Percentiles rank a stretch among this genome's conserved stretches.
Evolutionary conservation across 257 asterid genomes (phyloP).

Genomic region (Leptodermis oblonga): DNA sequence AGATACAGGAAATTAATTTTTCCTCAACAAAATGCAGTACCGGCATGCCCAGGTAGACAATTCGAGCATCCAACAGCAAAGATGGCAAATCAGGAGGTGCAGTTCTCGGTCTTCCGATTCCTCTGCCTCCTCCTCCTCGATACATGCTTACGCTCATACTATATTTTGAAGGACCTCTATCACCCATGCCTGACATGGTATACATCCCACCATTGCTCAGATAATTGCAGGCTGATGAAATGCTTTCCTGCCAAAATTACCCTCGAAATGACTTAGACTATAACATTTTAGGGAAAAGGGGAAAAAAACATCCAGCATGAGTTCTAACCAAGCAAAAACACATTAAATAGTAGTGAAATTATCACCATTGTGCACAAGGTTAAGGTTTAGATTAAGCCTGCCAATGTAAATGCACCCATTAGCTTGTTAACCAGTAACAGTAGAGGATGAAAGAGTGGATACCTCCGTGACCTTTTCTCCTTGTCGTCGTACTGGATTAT

Average conservation of each 20-base stretch:
- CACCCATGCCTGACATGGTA: constrained; percentile 47
- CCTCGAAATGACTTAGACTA: constrained; percentile 3
- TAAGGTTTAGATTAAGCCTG: not conserved
- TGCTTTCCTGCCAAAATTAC: constrained; percentile 53
- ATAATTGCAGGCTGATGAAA: constrained; percentile 67
- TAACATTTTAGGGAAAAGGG: not conserved
- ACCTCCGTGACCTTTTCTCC: constrained; percentile 81
- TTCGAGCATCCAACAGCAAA: constrained; percentile 80
- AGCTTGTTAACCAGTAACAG: not conserved
- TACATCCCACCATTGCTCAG: constrained; percentile 72
- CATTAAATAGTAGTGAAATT: not conserved
- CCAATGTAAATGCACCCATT: not conserved
- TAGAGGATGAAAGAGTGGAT: constrained; percentile 13
- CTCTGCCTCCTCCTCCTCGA: constrained; percentile 82
- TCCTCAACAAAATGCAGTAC: constrained; percentile 37
- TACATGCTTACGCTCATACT: constrained; percentile 77
- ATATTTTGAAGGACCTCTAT: constrained; percentile 56
- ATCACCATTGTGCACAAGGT: not conserved
- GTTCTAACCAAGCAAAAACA: not conserved
- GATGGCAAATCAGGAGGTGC: constrained; percentile 98
- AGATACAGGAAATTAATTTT: not conserved
- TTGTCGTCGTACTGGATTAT: constrained; percentile 62
- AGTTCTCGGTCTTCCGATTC: constrained; percentile 60
- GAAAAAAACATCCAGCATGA: not conserved
- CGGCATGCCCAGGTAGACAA: constrained; percentile 95